Conservation (phyloP, 2,329 filamentous ascomycete species). For the Neopestalotiopsis clavispora region DNA sequence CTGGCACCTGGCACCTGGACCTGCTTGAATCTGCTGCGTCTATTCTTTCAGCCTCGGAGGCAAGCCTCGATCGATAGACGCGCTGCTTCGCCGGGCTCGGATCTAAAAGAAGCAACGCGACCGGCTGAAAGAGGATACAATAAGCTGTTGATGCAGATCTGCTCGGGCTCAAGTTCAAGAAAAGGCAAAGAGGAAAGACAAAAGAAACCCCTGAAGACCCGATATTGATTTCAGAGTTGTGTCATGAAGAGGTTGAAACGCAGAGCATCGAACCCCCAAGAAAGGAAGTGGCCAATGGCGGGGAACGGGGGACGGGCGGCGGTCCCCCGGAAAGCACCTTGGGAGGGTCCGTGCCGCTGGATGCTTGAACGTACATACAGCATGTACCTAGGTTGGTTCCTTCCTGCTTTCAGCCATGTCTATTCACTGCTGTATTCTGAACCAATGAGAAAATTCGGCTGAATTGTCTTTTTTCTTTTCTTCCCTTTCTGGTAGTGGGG, state of each 20-base stretch:
- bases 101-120: neutral
- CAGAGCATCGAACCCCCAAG: neutral
- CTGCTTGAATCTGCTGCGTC: no score
- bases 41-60: neutral
- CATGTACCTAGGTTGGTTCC: neutral
- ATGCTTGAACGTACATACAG: neutral
- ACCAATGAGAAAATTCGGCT: neutral
- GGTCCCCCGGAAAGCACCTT: neutral
- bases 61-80: neutral
- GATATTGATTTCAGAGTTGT: constrained; percentile 9
- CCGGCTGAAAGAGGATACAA: neutral
- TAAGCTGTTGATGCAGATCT: neutral
- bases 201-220: neutral
- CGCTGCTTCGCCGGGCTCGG: neutral
- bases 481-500: neutral
- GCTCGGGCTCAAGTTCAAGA: neutral
- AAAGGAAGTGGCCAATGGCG: neutral
- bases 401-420: no score
- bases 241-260: constrained; percentile 10
- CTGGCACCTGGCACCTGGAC: neutral
- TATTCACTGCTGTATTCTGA: no score
- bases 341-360: neutral
- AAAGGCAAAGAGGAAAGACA: no score
- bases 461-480: neutral
- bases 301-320: neutral